A percentile compares a stretch with the other conserved stretches of the same genome.
Evolutionary conservation across 176 grass and related monocot genomes (phyloP).

Genomic region (Pontederia paniculata): DNA sequence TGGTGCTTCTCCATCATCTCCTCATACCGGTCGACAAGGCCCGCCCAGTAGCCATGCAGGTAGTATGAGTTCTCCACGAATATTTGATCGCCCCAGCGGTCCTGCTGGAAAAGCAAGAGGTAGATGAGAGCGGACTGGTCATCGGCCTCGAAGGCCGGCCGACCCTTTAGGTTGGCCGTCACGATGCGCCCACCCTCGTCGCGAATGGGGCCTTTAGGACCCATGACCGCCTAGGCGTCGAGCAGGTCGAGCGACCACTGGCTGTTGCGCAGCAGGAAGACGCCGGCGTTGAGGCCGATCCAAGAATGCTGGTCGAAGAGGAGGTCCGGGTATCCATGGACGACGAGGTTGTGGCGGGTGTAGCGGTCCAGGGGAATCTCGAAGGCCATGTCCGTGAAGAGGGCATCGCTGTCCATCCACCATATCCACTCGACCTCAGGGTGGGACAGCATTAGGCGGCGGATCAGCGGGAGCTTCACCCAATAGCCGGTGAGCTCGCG

Average conservation of each 20-base stretch:
- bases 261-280: conserved; percentile 85
- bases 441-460: conserved; percentile 69
- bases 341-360: conserved; percentile 55
- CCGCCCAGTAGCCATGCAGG: conserved; percentile 75
- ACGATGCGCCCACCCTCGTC: conserved; percentile 51
- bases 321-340: conserved; percentile 59
- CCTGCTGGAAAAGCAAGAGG: conserved; percentile 55
- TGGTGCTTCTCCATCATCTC: conserved; percentile 38
- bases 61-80: conserved; percentile 66
- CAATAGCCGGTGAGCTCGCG: conserved; percentile 79
- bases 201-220: conserved; percentile 49
- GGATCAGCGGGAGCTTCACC: conserved; percentile 88
- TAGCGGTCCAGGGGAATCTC: conserved; percentile 63
- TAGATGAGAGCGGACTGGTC: conserved; percentile 89
- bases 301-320: conserved; percentile 69
- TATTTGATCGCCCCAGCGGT: conserved; percentile 43
- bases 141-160: conserved; percentile 74
- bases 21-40: conserved; percentile 58
- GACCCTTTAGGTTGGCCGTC: conserved; percentile 42
- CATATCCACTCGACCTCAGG: conserved; percentile 84
- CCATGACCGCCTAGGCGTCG: conserved; percentile 71
- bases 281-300: conserved; percentile 75
- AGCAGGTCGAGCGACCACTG: conserved; percentile 88
- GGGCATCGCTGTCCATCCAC: conserved; percentile 90
- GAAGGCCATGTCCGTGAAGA: conserved; percentile 86